Percentiles rank a stretch among this genome's conserved stretches.
Evolutionary conservation across 2,329 filamentous ascomycete genomes (phyloP).

Genomic region (Ophiosphaerella narmari): DNA sequence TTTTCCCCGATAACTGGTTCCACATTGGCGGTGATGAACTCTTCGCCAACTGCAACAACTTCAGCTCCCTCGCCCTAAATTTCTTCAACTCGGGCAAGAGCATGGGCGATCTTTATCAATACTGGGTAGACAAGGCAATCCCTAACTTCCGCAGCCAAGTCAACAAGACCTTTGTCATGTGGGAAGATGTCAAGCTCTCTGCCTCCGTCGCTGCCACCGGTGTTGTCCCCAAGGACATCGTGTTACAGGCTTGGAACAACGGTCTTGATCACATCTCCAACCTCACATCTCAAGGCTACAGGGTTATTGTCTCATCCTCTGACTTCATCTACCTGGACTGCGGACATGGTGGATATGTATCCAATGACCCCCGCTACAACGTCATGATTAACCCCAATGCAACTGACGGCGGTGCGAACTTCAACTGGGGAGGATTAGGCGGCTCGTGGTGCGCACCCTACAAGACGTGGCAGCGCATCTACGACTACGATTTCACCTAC

Average conservation of each 20-base stretch:
- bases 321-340: conserved; percentile 64
- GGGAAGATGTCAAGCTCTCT: conserved; percentile 59
- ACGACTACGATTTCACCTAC: conserved; percentile 61
- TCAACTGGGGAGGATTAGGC: conserved; percentile 60
- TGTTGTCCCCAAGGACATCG: conserved; percentile 55
- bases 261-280: conserved; percentile 58
- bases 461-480: conserved; percentile 65
- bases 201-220: conserved; percentile 50
- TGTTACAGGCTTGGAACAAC: conserved; percentile 62
- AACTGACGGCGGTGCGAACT: conserved; percentile 47
- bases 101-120: conserved; percentile 58
- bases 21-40: conserved; percentile 63
- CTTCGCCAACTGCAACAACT: conserved; percentile 62
- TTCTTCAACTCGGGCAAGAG: conserved; percentile 58
- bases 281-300: conserved; percentile 56
- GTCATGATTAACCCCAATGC: conserved; percentile 57
- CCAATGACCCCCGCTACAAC: conserved; percentile 63
- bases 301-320: conserved; percentile 60
- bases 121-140: conserved; percentile 59
- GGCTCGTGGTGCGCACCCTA: conserved; percentile 64
- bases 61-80: conserved; percentile 54
- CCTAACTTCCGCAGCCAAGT: conserved; percentile 55
- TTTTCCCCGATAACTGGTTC: conserved; percentile 60
- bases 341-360: conserved; percentile 58
- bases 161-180: conserved; percentile 61